Base-by-base conservation (phyloP, 805 yeast genomes). In the Myxozyma lipomycoides region DNA sequence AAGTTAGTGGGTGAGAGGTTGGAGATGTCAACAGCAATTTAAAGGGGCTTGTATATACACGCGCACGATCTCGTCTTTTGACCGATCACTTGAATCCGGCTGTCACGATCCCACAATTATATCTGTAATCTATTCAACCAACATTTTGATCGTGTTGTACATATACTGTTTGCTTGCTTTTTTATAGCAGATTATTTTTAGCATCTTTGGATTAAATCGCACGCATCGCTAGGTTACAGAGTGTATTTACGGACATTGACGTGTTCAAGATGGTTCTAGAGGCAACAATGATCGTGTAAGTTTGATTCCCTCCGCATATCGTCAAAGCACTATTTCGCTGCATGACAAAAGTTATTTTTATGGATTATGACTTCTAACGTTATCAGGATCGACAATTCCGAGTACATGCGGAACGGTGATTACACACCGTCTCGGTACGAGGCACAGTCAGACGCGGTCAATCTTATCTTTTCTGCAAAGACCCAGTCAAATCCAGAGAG, bases 341-440 rank as follows among this genome's bases (percentile, higher is more conserved):
- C n/a, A n/a, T n/a, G n/a, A n/a, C n/a, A n/a, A n/a, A n/a, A n/a
- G n/a, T n/a, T n/a, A 19, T 34, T 17, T 37, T 19, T 18, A 45
- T 40, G 17, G 3, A 10, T 6, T 4, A 24, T 19, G 17, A 38
- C 15, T 10, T 38, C 17, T 6, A 38, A 12, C 25, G 17, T 25
- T 15, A 22, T 15, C 41, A 68, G 71, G 64, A 78, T 93, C 65
- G 99, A 93, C 74, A 91, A 89, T 75, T 88, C 96, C 46, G 98
- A 93, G 72, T 91, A 77, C 69, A 86, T 90, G 80, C 78, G 98
- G 64, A 93, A 93, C 67, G 98, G 98, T 28, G 98, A 93, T 68
- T 93, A 83, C 64, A 77, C 86, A 34, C 81, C 95, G 17, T 83
- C 90, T 15, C 78, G 98, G 63, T 90, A 82, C 66, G 95, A 86